phyloP scores from a whole-genome alignment of 345 rosid genomes.

The sweet orange (Citrus sinensis) region DVS_A1.0 CM039163.1:2807501-2808000 shows the following conservation, averaged over 20 bases:
- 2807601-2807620: background rate
- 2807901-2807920: background rate
- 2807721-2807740: slow-evolving; percentile 11
- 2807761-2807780: slow-evolving; percentile 19
- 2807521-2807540: slow-evolving; percentile 13
- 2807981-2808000: background rate
- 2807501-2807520: slow-evolving; percentile 21
- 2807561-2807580: slow-evolving; percentile 12
- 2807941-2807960: background rate
- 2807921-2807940: background rate
- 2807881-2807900: slow-evolving; percentile 10
- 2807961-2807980: background rate
- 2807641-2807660: background rate
- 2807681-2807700: slow-evolving; percentile 25
- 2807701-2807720: slow-evolving; percentile 29
- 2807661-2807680: background rate
- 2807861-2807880: slow-evolving; percentile 3
- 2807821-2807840: slow-evolving; percentile 16
- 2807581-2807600: slow-evolving; percentile 15
- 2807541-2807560: slow-evolving; percentile 2
- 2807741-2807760: slow-evolving; percentile 15
- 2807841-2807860: slow-evolving; percentile 17
- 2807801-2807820: slow-evolving; percentile 29
- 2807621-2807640: slow-evolving; percentile 1
- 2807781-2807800: background rate